Evolutionary conservation across 768 basidiomycete species (phyloP).

Genomic region (Trametes villosa): DNA sequence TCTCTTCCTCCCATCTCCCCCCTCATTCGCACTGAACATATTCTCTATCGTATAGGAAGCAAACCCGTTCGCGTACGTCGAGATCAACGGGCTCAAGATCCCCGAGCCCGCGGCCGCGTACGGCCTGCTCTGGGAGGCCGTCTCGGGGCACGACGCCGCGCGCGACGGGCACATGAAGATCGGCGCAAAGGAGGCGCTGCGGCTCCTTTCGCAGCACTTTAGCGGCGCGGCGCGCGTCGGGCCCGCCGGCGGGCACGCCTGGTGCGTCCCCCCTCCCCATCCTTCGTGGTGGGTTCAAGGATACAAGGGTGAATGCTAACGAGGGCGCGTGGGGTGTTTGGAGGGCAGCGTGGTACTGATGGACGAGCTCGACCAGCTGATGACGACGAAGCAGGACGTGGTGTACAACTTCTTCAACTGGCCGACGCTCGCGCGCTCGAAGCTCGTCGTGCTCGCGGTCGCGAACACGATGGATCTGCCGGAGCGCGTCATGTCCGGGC

Average conservation of each 20-base stretch:
- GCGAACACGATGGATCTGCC: slow-evolving; percentile 99
- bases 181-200: slow-evolving; percentile 81
- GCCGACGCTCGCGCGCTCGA: slow-evolving; percentile 89
- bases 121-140: slow-evolving; percentile 87
- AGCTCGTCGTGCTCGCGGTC: slow-evolving; percentile 93
- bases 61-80: slow-evolving; percentile 93
- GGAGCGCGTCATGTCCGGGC: slow-evolving; percentile 89
- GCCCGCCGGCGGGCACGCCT: slow-evolving; percentile 80
- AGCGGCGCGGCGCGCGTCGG: slow-evolving; percentile 63
- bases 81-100: slow-evolving; percentile 94
- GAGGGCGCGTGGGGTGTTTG: too few relatives aligned
- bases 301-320: slow-evolving; percentile 6
- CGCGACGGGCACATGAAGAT: slow-evolving; percentile 67
- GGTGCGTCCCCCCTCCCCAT: slow-evolving; percentile 52
- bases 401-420: slow-evolving; percentile 99
- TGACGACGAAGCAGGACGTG: slow-evolving; percentile 96
- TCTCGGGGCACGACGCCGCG: slow-evolving; percentile 77
- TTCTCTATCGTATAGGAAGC: slow-evolving; percentile 63
- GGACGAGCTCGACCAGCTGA: slow-evolving; percentile 97
- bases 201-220: slow-evolving; percentile 79
- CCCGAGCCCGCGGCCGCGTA: slow-evolving; percentile 95
- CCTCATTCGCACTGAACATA: neutral
- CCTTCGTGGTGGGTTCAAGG: neutral
- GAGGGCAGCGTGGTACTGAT: slow-evolving; percentile 95
- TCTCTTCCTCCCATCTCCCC: too few relatives aligned